phyloP scores from a whole-genome alignment of 163 green algal genomes.

The Scenedesmus sp. region DNA sequence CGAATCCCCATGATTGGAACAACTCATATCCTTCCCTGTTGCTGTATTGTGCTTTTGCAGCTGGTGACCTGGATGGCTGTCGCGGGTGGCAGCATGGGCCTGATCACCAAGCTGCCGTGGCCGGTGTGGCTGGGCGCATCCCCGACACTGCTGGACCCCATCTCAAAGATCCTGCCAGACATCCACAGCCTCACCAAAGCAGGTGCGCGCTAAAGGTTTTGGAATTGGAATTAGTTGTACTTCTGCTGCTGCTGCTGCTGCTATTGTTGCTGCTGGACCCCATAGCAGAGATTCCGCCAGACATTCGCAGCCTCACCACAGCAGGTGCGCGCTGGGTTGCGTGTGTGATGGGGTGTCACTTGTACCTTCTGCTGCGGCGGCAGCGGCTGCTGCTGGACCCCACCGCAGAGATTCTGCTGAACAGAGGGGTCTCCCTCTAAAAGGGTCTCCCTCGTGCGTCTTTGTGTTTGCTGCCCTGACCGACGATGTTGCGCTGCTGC shows the following conservation, averaged over 20 bases:
- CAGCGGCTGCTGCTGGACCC: too few species aligned
- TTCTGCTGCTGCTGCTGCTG: too few species aligned
- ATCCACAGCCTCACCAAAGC: constrained; percentile 24
- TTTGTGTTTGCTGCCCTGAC: too few species aligned
- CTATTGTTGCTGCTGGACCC: neutral
- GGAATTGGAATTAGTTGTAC: neutral
- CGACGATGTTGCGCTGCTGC: neutral
- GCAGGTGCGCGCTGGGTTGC: too few species aligned
- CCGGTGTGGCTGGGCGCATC: constrained; percentile 35
- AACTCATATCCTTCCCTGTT: too few species aligned
- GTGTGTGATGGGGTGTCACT: neutral
- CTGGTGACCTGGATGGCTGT: neutral
- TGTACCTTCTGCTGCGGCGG: neutral
- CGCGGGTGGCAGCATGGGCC: neutral
- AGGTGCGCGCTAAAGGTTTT: neutral
- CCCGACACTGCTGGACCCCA: constrained; percentile 4
- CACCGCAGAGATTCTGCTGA: too few species aligned
- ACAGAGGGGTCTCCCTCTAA: too few species aligned
- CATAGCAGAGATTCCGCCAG: neutral
- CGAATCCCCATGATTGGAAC: too few species aligned
- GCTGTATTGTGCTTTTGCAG: neutral
- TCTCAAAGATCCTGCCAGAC: constrained; percentile 21
- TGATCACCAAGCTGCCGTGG: neutral
- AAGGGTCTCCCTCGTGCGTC: too few species aligned
- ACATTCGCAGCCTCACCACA: too few species aligned